Evolutionary conservation across 495 filamentous ascomycete genomes (phyloP).

Genomic region (Glonium stellatum): DNA sequence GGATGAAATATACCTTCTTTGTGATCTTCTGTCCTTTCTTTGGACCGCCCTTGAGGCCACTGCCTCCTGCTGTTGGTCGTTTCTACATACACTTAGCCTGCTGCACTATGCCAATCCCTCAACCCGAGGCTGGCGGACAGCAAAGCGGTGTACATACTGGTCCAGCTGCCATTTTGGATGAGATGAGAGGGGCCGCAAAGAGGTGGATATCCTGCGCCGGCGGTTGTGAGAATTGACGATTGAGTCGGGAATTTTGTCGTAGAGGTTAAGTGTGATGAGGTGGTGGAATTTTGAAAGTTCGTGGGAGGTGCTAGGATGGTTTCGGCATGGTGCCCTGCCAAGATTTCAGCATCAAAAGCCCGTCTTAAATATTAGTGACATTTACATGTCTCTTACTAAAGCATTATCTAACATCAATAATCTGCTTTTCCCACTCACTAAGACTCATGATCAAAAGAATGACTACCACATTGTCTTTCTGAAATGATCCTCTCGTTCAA

Average conservation of each 20-base stretch:
- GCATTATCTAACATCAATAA: too few species aligned
- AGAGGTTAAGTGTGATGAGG: background rate
- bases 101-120: slow-evolving; percentile 56
- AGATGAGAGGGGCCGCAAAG: slow-evolving; percentile 49
- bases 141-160: slow-evolving; percentile 91
- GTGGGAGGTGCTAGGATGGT: background rate
- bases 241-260: background rate
- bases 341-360: background rate
- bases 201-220: slow-evolving; percentile 52
- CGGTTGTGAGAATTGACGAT: slow-evolving; percentile 19
- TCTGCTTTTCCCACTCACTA: too few species aligned
- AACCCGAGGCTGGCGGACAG: slow-evolving; percentile 49
- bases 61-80: slow-evolving; percentile 21
- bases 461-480: too few species aligned
- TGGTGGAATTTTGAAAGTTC: background rate
- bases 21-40: slow-evolving; percentile 64
- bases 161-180: slow-evolving; percentile 51
- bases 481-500: too few species aligned
- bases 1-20: slow-evolving; percentile 50
- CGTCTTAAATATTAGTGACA: too few species aligned
- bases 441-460: too few species aligned
- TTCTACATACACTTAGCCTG: slow-evolving; percentile 84
- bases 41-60: slow-evolving; percentile 46
- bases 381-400: too few species aligned
- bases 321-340: background rate